Evolutionary conservation across 177 flowering plant species (phyloP), one percentile per base, ranked within the genome.

Genomic region (Vitis hybrid): DNA sequence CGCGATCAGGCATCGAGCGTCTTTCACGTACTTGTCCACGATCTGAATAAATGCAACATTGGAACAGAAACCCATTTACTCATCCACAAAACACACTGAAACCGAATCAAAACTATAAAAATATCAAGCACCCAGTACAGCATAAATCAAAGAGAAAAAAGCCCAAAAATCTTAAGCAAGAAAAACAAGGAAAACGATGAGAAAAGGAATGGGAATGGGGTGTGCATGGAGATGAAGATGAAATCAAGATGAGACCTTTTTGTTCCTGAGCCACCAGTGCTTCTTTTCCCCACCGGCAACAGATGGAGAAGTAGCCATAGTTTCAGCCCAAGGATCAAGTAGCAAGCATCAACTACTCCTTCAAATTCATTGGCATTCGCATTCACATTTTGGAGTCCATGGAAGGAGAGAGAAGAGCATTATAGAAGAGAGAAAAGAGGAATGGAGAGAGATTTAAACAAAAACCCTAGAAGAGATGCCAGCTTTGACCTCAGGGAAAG

Each of bases 231-330:
- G 24, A 63, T 15, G 60, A 17, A 17, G 11, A 1, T 27, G 30
- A 12, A 14, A 50, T 27, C 15, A 49, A 65, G 14, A 21, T 2
- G 53, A 4, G 65, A 89, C 98, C 97, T 92, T 92, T 72, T 83
- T 77, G 74, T 89, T 90, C 78, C 66, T 88, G 51, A 88, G 84
- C 98, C 98, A 94, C 98, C 98, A 94, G 74, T 84, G 97, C 71
- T 86, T 87, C 87, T 82, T 92, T 60, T 90, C 92, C n/a, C 53
- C 80, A 58, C 74, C 74, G 68, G 74, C 64, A 9, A 73, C 67
- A 61, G 84, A 75, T 3, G 86, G 85, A 71, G 92, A 77, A 70
- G 68, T 58, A 51, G 93, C 74, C 90, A 88, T 89, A 48, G 77
- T 71, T 60, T 58, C 77, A 60, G 57, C 21, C 12, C 17, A 54